Evolutionary conservation across 2,329 filamentous ascomycete species (phyloP), one percentile per base, ranked within the genome.

Genomic region (Fusarium decemcellulare): DNA sequence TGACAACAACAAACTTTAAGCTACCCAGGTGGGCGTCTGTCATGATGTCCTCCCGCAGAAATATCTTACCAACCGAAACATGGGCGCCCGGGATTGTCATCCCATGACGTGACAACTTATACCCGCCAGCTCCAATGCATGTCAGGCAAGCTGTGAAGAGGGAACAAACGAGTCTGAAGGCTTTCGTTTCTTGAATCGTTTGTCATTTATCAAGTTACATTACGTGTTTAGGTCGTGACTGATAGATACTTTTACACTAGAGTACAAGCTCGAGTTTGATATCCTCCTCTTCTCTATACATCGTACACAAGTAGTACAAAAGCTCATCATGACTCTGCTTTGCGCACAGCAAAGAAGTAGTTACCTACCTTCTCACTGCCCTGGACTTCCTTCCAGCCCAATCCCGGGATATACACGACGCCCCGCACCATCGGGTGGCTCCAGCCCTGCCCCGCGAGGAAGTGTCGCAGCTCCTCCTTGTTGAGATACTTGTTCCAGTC

Each of bases 401-500:
- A 61, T 0, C 93, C 94, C 1, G 96, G 96, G 58, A 98, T 87
- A 83, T 97, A 99, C 50, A 97, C 86, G 9, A 97, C 93, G 1
- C 96, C 96, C 86, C 93, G 90, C 67, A 91, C 87, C 75, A 83
- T 82, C 40, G 85, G 86, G 72, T 76, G 84, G 78, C 84, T 86
- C 91, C 91, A 95, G 64, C 82, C 79, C 70, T 82, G 83, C 59
- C 78, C 81, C 57, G 82, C 78, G 70, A 91, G 87, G 77, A 87
- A 85, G 2, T 78, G 81, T 72, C 86, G 83, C 76, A 97, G 79
- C 85, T 98, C 95, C 14, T 88, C 84, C 68, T 93, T 92, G 77
- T 98, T 96, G 71, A 99, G 91, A 81, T 98, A 99, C 83, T 98
- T 97, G 67, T 86, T 86, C 96, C 96, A 99, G 79, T 98, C 94